Evolutionary conservation across 164 flowering plant species (phyloP).

Genomic region (Tetrastigma voinierianum): DNA sequence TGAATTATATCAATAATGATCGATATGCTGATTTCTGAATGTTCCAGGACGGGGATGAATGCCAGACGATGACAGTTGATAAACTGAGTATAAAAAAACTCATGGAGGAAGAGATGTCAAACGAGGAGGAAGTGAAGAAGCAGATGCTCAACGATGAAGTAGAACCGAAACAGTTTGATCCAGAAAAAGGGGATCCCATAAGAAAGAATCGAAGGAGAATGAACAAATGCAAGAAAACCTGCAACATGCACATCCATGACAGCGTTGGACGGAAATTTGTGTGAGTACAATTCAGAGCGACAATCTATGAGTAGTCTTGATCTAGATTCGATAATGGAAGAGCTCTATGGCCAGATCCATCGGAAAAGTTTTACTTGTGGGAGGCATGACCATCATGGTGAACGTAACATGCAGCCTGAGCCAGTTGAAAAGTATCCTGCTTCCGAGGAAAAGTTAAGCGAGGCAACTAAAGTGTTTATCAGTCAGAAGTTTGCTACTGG

Average conservation of each 20-base stretch:
- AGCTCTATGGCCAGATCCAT: slow-evolving; percentile 38
- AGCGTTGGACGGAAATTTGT: too few relatives aligned
- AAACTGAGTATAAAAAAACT: too few relatives aligned
- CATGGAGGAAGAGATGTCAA: too few relatives aligned
- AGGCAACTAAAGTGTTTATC: slow-evolving; percentile 53
- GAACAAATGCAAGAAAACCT: slow-evolving; percentile 27
- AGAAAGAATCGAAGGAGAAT: slow-evolving; percentile 31
- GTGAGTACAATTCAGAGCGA: slow-evolving; percentile 14
- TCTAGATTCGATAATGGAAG: slow-evolving; percentile 48
- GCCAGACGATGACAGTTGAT: too few relatives aligned
- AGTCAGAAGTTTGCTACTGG: slow-evolving; percentile 45
- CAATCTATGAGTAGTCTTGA: slow-evolving; percentile 20
- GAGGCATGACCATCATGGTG: slow-evolving; percentile 28
- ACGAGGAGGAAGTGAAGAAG: too few relatives aligned
- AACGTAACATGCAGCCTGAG: slow-evolving; percentile 16
- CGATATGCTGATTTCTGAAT: too few relatives aligned
- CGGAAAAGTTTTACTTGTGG: slow-evolving; percentile 19
- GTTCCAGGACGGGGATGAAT: too few relatives aligned
- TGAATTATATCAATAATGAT: too few relatives aligned
- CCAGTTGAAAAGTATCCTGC: slow-evolving; percentile 18
- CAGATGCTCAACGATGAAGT: too few relatives aligned
- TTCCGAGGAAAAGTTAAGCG: slow-evolving; percentile 49
- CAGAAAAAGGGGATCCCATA: slow-evolving; percentile 18
- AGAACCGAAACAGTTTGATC: slow-evolving; percentile 18
- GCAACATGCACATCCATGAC: slow-evolving; percentile 19